phyloP scores from a whole-genome alignment of 352 stramenopile species.

The Phytophthora parvispora region DNA sequence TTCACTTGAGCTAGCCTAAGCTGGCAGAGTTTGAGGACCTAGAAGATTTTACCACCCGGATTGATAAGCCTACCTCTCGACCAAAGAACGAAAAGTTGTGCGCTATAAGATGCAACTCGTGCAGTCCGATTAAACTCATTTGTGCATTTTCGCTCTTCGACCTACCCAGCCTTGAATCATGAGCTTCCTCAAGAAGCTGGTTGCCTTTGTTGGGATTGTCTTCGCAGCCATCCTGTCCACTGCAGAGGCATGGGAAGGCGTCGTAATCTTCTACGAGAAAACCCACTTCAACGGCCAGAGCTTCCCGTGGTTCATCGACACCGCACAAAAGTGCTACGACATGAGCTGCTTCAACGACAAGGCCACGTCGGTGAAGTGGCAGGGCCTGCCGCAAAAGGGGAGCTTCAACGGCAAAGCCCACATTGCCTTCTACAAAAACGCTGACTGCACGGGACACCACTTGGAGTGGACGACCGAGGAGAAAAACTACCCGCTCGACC shows the following conservation, averaged over 20 bases:
- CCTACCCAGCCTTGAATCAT: too few relatives aligned
- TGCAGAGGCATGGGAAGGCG: too few relatives aligned
- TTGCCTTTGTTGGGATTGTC: too few relatives aligned
- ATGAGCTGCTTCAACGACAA: not conserved
- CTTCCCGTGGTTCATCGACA: not conserved
- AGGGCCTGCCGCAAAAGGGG: not conserved
- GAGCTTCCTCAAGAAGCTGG: too few relatives aligned
- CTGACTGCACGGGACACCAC: not conserved
- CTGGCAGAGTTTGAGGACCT: not conserved
- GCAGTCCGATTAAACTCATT: not conserved
- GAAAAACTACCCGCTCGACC: constrained; percentile 4
- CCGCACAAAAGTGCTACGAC: not conserved
- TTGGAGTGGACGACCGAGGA: constrained; percentile 11
- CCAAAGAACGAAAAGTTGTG: too few relatives aligned
- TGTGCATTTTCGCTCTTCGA: not conserved
- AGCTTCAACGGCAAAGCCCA: constrained; percentile 9
- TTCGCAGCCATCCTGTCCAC: too few relatives aligned
- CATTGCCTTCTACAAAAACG: constrained; percentile 8
- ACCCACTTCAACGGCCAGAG: too few relatives aligned
- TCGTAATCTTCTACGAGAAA: too few relatives aligned
- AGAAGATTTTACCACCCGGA: not conserved
- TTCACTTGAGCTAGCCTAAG: not conserved
- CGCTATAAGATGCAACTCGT: too few relatives aligned
- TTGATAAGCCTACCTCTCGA: not conserved
- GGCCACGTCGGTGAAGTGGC: not conserved